phyloP scores from a whole-genome alignment of 140 eudicot species.

The Flaveria floridana region DNA sequence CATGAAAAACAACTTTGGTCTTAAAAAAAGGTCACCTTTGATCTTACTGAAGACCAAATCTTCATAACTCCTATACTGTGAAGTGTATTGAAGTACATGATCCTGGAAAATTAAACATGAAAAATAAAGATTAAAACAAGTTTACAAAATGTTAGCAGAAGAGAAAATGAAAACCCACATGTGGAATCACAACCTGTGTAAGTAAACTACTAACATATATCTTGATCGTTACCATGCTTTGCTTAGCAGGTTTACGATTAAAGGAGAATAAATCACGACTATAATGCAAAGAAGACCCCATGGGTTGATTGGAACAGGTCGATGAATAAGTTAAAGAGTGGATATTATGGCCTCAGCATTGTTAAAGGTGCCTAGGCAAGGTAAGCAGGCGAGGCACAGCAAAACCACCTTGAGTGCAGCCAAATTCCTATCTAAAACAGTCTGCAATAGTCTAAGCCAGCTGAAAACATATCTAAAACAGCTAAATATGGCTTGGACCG shows the following conservation, averaged over 20 bases:
- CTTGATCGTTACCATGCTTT: conserved; percentile 2
- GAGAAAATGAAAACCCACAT: background rate
- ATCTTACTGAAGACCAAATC: conserved; percentile 58
- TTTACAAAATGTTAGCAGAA: conserved; percentile 7
- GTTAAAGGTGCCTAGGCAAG: no score
- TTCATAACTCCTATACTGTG: conserved; percentile 58
- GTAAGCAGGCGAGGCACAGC: no score
- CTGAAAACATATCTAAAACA: no score
- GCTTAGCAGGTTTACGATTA: background rate
- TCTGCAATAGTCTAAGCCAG: no score
- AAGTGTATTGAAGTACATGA: conserved; percentile 49
- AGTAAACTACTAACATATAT: background rate
- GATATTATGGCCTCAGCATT: background rate
- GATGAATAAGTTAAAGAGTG: background rate
- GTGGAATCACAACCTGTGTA: background rate
- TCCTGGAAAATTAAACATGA: conserved; percentile 52
- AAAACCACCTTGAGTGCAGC: no score
- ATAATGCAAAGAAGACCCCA: background rate
- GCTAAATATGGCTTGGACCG: no score
- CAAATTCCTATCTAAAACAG: no score
- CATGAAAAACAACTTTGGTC: conserved; percentile 31
- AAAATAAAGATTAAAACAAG: background rate
- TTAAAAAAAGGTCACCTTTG: conserved; percentile 49
- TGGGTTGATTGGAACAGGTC: background rate
- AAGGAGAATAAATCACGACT: background rate